These are phyloP conservation scores for Paramecium octaurelia DNA, from an alignment of 73 alveolate genomes.

Conservation along the genomic window DNA sequence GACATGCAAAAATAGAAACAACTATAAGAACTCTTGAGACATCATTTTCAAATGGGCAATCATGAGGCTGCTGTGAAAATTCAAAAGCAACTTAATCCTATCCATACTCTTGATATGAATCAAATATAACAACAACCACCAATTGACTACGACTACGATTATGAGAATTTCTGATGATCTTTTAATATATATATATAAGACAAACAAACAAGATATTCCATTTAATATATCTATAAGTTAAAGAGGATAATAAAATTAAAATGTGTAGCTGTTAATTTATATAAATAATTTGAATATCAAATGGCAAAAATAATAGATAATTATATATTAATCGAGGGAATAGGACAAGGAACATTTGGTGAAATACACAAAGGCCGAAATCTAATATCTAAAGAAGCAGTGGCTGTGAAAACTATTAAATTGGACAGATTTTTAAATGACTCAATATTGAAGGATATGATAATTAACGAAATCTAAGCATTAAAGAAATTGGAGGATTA, in stretches of 20 bases:
- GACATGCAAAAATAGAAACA: constrained; percentile 38
- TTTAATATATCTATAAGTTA: background rate
- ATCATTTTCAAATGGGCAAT: constrained; percentile 20
- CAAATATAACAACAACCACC: background rate
- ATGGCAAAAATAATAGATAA: constrained; percentile 65
- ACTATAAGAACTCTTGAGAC: constrained; percentile 24
- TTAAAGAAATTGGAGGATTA: constrained; percentile 58
- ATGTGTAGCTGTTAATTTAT: constrained; percentile 13
- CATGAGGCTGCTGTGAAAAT: constrained; percentile 46
- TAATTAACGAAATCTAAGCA: constrained; percentile 59
- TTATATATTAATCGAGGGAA: constrained; percentile 53
- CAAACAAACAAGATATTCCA: background rate
- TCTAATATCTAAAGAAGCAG: constrained; percentile 60
- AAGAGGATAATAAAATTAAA: background rate
- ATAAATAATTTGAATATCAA: background rate
- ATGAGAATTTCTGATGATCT: constrained; percentile 15
- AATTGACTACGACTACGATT: constrained; percentile 35
- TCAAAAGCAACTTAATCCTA: background rate
- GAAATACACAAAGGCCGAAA: constrained; percentile 64
- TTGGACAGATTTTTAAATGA: constrained; percentile 57
- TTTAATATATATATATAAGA: background rate
- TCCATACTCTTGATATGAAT: constrained; percentile 15
- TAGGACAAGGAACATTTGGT: constrained; percentile 60
- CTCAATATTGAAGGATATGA: constrained; percentile 54
- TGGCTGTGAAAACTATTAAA: constrained; percentile 59